A percentile compares a stretch with the other conserved stretches of the same genome.
Evolutionary conservation across 176 grass and related monocot species (phyloP).

Genomic region (Typha latifolia): DNA sequence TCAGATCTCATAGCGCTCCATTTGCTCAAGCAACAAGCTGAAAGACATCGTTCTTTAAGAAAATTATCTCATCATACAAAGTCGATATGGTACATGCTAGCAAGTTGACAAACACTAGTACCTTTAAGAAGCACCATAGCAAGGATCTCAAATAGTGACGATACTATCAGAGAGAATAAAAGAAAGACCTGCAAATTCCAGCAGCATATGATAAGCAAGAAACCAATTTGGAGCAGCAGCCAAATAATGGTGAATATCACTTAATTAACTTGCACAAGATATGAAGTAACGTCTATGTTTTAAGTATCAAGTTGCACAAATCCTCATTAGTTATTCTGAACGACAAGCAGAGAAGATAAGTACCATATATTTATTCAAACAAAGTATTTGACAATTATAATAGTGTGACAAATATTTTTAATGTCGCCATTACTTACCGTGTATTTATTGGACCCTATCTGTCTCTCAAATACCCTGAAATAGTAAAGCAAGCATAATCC

Average conservation of each 20-base stretch:
- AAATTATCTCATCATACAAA: slow-evolving; percentile 1
- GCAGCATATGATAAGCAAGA: slow-evolving; percentile 13
- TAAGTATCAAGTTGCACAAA: too few relatives aligned
- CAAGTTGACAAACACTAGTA: slow-evolving; percentile 27
- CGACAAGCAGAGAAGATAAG: too few relatives aligned
- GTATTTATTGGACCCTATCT: slow-evolving; percentile 25
- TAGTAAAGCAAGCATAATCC: slow-evolving; percentile 24
- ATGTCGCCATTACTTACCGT: slow-evolving; percentile 10
- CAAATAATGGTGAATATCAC: neutral
- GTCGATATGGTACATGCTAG: neutral
- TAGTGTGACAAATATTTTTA: neutral
- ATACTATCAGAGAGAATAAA: slow-evolving; percentile 57
- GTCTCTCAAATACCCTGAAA: slow-evolving; percentile 30
- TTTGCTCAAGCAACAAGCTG: neutral
- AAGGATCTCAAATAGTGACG: slow-evolving; percentile 60
- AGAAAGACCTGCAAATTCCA: slow-evolving; percentile 64
- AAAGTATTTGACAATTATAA: neutral
- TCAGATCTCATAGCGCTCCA: neutral
- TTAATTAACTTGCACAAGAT: too few relatives aligned
- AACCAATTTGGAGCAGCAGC: neutral
- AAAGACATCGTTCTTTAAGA: neutral
- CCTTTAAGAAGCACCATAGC: slow-evolving; percentile 77
- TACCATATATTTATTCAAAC: neutral
- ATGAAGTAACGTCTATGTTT: too few relatives aligned
- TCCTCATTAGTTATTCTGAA: too few relatives aligned